phyloP scores from a whole-genome alignment of 108 stramenopile species.

The Ochromonas danica region DNA sequence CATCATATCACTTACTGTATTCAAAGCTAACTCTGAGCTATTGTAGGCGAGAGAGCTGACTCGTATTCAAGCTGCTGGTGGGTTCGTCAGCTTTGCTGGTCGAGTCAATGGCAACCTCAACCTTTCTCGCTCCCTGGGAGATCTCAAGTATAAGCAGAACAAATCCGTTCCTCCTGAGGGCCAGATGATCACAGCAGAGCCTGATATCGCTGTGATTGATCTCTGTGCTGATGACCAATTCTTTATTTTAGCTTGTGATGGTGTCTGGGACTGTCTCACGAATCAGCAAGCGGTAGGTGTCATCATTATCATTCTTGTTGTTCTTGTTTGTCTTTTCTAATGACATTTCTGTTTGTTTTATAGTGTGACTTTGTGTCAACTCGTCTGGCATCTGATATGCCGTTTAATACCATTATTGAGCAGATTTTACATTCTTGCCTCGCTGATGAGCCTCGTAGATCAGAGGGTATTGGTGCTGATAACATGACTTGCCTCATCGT shows the following conservation, averaged over 20 bases:
- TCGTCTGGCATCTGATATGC: slow-evolving; percentile 51
- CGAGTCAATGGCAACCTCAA: slow-evolving; percentile 92
- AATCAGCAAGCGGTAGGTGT: slow-evolving; percentile 69
- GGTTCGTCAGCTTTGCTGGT: slow-evolving; percentile 71
- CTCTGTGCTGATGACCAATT: slow-evolving; percentile 52
- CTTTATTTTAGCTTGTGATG: slow-evolving; percentile 65
- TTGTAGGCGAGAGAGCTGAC: slow-evolving; percentile 11
- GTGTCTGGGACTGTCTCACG: slow-evolving; percentile 65
- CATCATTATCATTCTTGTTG: slow-evolving; percentile 1
- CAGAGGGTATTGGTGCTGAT: slow-evolving; percentile 86
- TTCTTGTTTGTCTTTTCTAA: slow-evolving; percentile 8
- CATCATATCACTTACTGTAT: too few species aligned
- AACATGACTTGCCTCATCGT: slow-evolving; percentile 88
- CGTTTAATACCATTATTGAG: slow-evolving; percentile 65
- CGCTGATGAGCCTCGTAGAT: slow-evolving; percentile 72
- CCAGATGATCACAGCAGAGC: slow-evolving; percentile 61
- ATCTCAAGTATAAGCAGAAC: slow-evolving; percentile 83
- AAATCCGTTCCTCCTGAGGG: slow-evolving; percentile 23
- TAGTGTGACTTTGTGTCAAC: background rate
- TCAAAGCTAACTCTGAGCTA: slow-evolving; percentile 8
- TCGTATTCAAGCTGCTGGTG: slow-evolving; percentile 48
- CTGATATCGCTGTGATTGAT: slow-evolving; percentile 45
- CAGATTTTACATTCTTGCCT: slow-evolving; percentile 79
- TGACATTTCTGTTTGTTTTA: background rate
- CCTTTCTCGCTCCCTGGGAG: slow-evolving; percentile 87